Evolutionary conservation across 345 rosid species (phyloP), one percentile per base, ranked within the genome.

Genomic region (Eucalyptus pauciflora): DNA sequence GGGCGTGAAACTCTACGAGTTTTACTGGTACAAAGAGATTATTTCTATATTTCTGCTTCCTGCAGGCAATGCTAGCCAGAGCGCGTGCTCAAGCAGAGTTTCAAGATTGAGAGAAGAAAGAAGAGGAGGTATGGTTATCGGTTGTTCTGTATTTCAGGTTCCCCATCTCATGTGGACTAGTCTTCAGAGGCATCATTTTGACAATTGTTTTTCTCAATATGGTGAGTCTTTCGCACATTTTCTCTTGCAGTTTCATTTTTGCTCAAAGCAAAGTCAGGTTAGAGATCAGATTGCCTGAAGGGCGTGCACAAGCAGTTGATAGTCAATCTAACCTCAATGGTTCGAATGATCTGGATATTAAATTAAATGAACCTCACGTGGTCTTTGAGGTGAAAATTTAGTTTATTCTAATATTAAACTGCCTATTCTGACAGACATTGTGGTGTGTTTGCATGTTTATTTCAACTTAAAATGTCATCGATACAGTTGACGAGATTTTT

Each of bases 101-200:
- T 91, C 98, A 95, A 85, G 99, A 97, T 86, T 96, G 98, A 98
- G 99, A 97, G 95, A 97, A 95, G 93, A 97, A 97, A 95, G 93
- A 97, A 89, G 98, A 96, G 90, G 98, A 52, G 56, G 56, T 52
- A 52, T 52, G 56, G 56, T 52, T 52, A 6, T 24, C 9, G 56
- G 56, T 52, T 17, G 56, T 52, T 52, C 56, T 52, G 56, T 52
- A 52, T 52, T 52, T 52, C 4, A 52, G 18, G 10, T 7, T 52
- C 56, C 24, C 56, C 56, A 52, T 52, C 56, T 18, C 56, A 17
- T 52, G 56, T 7, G 56, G 10, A 52, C 56, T 52, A 52, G 56
- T 52, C 8, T 16, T 52, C 56, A 52, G 56, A 18, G 22, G 22
- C 56, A 52, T 52, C 56, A 52, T 52, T 52, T 52, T 52, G 56